phyloP scores from a whole-genome alignment of 2,329 filamentous ascomycete species.

The Calycina herbarum region DNA sequence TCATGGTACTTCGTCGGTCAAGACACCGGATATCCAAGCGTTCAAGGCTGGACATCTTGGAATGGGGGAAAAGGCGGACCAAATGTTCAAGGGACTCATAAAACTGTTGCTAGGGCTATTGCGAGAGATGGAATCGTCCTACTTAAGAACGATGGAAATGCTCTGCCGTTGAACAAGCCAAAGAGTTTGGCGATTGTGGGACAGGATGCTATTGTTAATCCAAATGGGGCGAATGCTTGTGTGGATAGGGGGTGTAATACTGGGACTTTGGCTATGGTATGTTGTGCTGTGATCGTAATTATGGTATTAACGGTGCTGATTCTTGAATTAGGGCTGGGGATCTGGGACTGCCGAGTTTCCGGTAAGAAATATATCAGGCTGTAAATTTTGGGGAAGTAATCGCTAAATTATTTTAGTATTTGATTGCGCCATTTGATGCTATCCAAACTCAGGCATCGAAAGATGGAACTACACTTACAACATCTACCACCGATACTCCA shows the following conservation, averaged over 20 bases:
- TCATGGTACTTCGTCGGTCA: constrained; percentile 61
- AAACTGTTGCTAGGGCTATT: constrained; percentile 58
- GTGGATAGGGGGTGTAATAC: constrained; percentile 59
- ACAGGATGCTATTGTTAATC: constrained; percentile 60
- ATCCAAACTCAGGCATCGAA: constrained; percentile 57
- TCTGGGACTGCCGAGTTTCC: constrained; percentile 63
- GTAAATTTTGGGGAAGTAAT: background rate
- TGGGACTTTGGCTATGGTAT: constrained; percentile 67
- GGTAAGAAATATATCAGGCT: constrained; percentile 12
- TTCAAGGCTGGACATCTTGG: constrained; percentile 49
- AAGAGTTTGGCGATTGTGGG: constrained; percentile 61
- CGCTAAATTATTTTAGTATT: constrained; percentile 43
- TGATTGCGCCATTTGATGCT: constrained; percentile 64
- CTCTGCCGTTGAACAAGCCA: constrained; percentile 57
- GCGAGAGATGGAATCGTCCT: constrained; percentile 61
- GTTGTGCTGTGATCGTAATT: constrained; percentile 30
- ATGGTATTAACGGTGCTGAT: background rate
- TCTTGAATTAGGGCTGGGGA: constrained; percentile 40
- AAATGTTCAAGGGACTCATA: constrained; percentile 59
- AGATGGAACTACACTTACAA: constrained; percentile 53
- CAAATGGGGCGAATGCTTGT: constrained; percentile 63
- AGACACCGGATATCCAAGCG: constrained; percentile 46
- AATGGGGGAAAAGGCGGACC: constrained; percentile 32
- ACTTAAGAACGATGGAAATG: constrained; percentile 62
- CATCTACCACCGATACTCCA: constrained; percentile 54